Evolutionary conservation across 2,329 filamentous ascomycete genomes (phyloP).

Genomic region (Fusarium buharicum): DNA sequence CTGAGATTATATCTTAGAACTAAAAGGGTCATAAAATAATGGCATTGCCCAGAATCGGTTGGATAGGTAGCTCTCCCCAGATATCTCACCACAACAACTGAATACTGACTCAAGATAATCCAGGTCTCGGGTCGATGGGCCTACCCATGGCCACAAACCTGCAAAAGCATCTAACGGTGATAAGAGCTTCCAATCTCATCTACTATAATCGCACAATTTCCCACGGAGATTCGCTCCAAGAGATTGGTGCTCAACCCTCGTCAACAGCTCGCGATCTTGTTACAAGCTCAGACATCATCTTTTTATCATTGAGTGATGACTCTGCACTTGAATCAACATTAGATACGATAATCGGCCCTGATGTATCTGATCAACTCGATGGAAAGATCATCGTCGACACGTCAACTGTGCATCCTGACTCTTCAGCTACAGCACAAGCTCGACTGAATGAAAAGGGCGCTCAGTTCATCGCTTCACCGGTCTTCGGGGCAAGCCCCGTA

Average conservation of each 20-base stretch:
- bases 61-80: constrained; percentile 10
- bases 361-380: constrained; percentile 20
- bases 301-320: constrained; percentile 58
- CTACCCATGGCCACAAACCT: constrained; percentile 61
- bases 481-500: constrained; percentile 63
- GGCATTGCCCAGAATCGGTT: constrained; percentile 19
- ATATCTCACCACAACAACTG: rapidly evolving
- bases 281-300: constrained; percentile 48
- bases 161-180: constrained; percentile 53
- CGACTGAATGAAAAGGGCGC: constrained; percentile 47
- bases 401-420: constrained; percentile 61
- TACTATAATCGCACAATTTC: constrained; percentile 62
- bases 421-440: constrained; percentile 47
- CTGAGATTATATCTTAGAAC: too few species aligned
- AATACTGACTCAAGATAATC: too few species aligned
- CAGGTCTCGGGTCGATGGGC: constrained; percentile 64
- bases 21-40: too few species aligned
- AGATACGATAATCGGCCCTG: constrained; percentile 43
- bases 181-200: constrained; percentile 43
- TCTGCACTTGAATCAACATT: constrained; percentile 51
- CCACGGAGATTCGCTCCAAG: constrained; percentile 51
- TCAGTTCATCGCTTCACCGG: constrained; percentile 57
- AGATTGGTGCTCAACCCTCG: constrained; percentile 44
- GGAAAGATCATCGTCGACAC: constrained; percentile 61
- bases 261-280: constrained; percentile 45